phyloP scores from a whole-genome alignment of 2,329 filamentous ascomycete genomes.

The Aspergillus puulaauensis region DNA sequence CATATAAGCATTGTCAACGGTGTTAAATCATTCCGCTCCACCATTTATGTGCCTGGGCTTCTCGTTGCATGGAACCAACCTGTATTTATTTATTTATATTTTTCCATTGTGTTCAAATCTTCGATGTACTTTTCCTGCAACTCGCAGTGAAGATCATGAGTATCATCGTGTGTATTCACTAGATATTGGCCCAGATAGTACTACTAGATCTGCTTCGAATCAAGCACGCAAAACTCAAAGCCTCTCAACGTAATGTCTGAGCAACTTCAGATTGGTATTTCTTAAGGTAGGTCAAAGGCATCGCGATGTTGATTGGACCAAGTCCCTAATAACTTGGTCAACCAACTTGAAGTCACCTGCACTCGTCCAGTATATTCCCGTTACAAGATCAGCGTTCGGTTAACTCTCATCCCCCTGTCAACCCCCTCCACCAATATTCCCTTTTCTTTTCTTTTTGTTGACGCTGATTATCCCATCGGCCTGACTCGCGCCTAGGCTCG shows the following conservation, averaged over 20 bases:
- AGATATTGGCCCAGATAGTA: background rate
- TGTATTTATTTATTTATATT: slow-evolving; percentile 10
- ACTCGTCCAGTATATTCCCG: no score
- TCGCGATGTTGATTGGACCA: no score
- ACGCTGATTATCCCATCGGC: background rate
- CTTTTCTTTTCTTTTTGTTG: background rate
- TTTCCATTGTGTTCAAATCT: background rate
- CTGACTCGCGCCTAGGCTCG: background rate
- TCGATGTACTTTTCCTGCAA: background rate
- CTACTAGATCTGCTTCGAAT: slow-evolving; percentile 5
- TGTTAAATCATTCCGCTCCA: slow-evolving; percentile 10
- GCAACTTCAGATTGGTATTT: no score
- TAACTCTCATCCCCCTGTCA: no score
- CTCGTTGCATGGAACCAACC: slow-evolving; percentile 2
- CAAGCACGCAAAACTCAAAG: background rate
- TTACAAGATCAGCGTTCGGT: no score
- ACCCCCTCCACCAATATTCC: background rate
- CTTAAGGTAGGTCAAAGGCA: no score
- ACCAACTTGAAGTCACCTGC: no score
- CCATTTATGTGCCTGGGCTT: background rate
- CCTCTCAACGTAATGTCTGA: no score
- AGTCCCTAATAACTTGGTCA: no score
- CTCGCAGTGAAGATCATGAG: background rate
- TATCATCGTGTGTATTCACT: background rate
- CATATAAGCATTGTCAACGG: slow-evolving; percentile 21